Base-by-base conservation (phyloP, 345 rosid genomes). In the Citrus medica region DNA sequence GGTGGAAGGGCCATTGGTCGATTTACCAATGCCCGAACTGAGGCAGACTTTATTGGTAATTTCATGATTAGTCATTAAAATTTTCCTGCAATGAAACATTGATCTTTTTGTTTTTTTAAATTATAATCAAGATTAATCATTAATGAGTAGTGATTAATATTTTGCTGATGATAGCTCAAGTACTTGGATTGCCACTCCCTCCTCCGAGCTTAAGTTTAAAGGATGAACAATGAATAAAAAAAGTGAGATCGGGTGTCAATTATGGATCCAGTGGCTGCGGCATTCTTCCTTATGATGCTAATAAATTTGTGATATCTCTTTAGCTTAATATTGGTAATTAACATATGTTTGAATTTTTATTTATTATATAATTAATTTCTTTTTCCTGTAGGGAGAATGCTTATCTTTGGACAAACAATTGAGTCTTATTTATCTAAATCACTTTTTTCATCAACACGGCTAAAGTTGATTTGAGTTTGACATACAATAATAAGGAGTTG, bases 241-340 rank as follows among this genome's bases (percentile, higher is more conserved):
- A 33, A 33, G 35, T 33, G 35, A 33, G 6, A 5, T 17, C 61
- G 1, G 61, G 74, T 8, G 35, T 51, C 3, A 70, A 70, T 70
- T 70, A 46, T 70, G 74, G 59, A 70, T 70, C 38, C 22, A 32
- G 7, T 51, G 59, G 60, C 58, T 14, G 74, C 53, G 74, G 74
- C 37, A 8, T 51, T 51, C 74, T 70, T 19, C 56, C 25, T 35
- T 35, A 5, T 8, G 3, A 35, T 5, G 4, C 6, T 8, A 66
- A 64, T 22, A 1, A n/a, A n/a, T 24, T 60, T 25, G 30, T 60
- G 64, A 60, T 16, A 40, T 40, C 12, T 40, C 12, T 9, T 40
- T 40, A 40, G 0, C 12, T 9, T 40, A 40, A 40, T 0, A 2
- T 10, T 40, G 48, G 13, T 0, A 0, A 40, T 2, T 10, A 40